Evolutionary conservation across 2,329 filamentous ascomycete genomes (phyloP).

Genomic region (Fusarium subtropicale): DNA sequence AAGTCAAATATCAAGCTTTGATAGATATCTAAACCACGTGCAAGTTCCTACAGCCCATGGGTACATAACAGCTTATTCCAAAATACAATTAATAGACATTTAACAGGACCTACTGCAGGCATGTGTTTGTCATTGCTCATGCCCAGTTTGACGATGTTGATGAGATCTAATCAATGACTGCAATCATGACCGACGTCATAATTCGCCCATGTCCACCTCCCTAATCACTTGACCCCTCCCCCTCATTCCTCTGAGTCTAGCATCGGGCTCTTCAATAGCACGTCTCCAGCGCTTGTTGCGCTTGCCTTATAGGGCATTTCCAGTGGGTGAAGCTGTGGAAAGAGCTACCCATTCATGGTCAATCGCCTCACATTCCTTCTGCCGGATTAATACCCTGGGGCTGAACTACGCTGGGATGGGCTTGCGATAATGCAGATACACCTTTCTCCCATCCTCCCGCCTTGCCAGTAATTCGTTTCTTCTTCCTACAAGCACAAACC

Average conservation of each 20-base stretch:
- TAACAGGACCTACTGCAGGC: neutral
- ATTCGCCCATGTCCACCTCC: conserved; percentile 20
- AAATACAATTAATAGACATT: neutral
- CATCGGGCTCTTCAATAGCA: neutral
- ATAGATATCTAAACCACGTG: neutral
- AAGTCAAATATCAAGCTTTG: neutral
- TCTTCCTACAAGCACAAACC: neutral
- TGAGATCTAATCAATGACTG: conserved; percentile 31
- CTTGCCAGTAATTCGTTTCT: conserved; percentile 2
- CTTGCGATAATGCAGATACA: conserved; percentile 24
- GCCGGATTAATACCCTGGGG: conserved; percentile 3
- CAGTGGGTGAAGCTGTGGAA: neutral
- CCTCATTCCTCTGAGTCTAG: conserved; percentile 28
- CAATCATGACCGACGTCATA: conserved; percentile 40
- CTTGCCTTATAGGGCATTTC: conserved; percentile 5
- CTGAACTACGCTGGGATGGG: conserved; percentile 1
- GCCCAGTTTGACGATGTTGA: conserved; percentile 16
- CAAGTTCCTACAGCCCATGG: neutral
- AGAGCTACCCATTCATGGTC: neutral
- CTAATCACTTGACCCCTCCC: conserved; percentile 40
- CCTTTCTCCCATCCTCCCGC: neutral
- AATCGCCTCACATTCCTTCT: conserved; percentile 21
- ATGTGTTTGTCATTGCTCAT: neutral
- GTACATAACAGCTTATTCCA: neutral
- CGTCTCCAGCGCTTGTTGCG: conserved; percentile 18